Base-by-base conservation (phyloP, 306 rosid species). In the Cicer cuneatum region DNA sequence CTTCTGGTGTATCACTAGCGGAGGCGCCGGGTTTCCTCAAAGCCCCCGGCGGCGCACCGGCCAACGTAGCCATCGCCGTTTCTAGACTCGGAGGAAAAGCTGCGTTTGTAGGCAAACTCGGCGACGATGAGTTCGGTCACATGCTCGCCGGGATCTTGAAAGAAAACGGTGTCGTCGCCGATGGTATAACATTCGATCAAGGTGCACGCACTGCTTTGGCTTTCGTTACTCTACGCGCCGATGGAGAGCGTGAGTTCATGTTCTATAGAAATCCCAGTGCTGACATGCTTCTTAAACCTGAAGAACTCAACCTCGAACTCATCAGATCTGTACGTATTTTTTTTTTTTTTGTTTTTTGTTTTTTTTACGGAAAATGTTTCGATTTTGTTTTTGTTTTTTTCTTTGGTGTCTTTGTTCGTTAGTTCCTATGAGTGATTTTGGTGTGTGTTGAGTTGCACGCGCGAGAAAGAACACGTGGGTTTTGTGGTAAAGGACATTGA, bases 161-260 rank as follows among this genome's bases (percentile, higher is more conserved):
- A 81, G 83, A 89, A 10, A 72, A 90, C 92, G 96, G 89, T 41
- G 97, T 93, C 62, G 10, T 57, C 7, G 79, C 80, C 8, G 82
- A 80, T 0, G 98, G 97, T 1, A 89, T 93, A 70, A 70, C 63
- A 24, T 93, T 93, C 67, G 98, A 93, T 61, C 19, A 81, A 7
- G 98, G 97, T 10, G 96, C 98, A 0, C 84, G 98, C 16, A 93
- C 98, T 2, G 98, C 98, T 12, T 56, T 90, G 58, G 98, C 98
- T n/a, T 90, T 93, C 79, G 98, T 93, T 6, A 93, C 98, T 6
- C 84, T 93, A 51, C 93, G 93, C 87, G 90, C 93, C 61, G 97
- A 93, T 74, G 98, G 96, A 0, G 97, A 93, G 79, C 96, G 98
- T 29, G 98, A 93, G 90, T 93, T 93, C 82, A 90, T 93, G 98